Evolutionary conservation across 2,329 filamentous ascomycete genomes (phyloP).

Genomic region (Lasiodiplodia citricola): DNA sequence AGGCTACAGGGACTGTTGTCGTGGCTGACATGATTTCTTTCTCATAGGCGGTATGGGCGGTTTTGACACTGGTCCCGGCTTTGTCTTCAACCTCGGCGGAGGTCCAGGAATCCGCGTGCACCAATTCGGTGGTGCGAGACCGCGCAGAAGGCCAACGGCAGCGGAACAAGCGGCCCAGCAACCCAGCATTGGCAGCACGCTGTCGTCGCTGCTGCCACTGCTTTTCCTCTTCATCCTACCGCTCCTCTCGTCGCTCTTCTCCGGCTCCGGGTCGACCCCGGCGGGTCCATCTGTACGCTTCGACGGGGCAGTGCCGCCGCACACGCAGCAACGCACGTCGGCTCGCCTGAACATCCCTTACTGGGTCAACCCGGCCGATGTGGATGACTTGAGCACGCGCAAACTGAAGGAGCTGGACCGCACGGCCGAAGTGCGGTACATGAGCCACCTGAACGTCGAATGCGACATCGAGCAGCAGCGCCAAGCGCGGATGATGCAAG

Average conservation of each 20-base stretch:
- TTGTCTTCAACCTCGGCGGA: slow-evolving; percentile 94
- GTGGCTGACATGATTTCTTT: slow-evolving; percentile 27
- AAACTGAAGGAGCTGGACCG: slow-evolving; percentile 79
- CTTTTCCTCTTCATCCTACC: slow-evolving; percentile 83
- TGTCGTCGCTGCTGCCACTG: slow-evolving; percentile 83
- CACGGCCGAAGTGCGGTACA: slow-evolving; percentile 74
- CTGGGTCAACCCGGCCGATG: slow-evolving; percentile 80
- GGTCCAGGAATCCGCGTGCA: slow-evolving; percentile 92
- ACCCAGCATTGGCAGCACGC: slow-evolving; percentile 56
- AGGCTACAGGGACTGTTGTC: neutral
- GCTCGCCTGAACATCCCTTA: slow-evolving; percentile 77
- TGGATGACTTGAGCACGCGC: slow-evolving; percentile 69
- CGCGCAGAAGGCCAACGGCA: slow-evolving; percentile 70
- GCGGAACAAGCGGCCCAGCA: slow-evolving; percentile 60
- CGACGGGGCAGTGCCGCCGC: slow-evolving; percentile 71
- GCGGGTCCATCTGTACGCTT: slow-evolving; percentile 76
- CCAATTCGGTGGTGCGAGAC: slow-evolving; percentile 84
- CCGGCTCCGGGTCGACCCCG: slow-evolving; percentile 56
- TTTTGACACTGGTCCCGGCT: slow-evolving; percentile 82
- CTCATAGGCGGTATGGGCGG: slow-evolving; percentile 53
- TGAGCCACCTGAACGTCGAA: slow-evolving; percentile 68
- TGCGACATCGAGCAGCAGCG: slow-evolving; percentile 76
- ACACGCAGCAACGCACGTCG: slow-evolving; percentile 76
- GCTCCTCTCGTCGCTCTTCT: slow-evolving; percentile 79
- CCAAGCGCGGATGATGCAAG: slow-evolving; percentile 71